Evolutionary conservation across 2,329 filamentous ascomycete genomes (phyloP).

Genomic region (Aspergillus eucalypticola): DNA sequence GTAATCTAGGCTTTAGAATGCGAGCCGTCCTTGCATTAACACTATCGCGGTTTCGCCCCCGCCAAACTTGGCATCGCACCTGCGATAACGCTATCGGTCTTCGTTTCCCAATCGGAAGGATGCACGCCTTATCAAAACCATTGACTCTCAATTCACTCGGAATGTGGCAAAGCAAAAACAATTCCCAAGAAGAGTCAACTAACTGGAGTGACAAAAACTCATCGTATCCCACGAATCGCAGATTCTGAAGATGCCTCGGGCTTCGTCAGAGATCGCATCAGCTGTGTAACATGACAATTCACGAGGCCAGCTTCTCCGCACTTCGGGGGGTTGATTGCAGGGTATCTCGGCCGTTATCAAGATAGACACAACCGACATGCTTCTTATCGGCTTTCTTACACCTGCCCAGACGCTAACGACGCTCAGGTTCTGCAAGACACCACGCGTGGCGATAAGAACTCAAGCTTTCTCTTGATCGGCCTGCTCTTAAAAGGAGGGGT

Average conservation of each 20-base stretch:
- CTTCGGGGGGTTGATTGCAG: not conserved
- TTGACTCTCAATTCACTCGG: not conserved
- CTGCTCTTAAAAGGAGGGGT: not conserved
- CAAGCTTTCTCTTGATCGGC: not conserved
- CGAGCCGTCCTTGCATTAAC: not conserved
- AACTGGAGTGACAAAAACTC: too few species aligned
- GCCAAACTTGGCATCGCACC: not conserved
- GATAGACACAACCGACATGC: not conserved
- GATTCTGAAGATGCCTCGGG: not conserved
- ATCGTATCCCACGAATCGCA: not conserved
- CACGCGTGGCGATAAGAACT: slow-evolving; percentile 4
- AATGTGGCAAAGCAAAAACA: not conserved
- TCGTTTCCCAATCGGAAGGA: not conserved
- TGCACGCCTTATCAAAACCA: not conserved
- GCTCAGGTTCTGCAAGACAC: not conserved
- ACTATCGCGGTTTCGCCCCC: not conserved
- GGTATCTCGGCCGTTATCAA: slow-evolving; percentile 3
- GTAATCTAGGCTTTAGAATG: not conserved
- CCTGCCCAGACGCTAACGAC: not conserved
- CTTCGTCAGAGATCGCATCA: not conserved
- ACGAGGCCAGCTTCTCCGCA: not conserved
- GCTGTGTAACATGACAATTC: not conserved
- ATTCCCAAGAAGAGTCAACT: not conserved
- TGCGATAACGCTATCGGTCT: not conserved
- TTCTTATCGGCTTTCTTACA: slow-evolving; percentile 1